Percentiles rank a stretch among this genome's conserved stretches.
phyloP scores from a whole-genome alignment of 352 stramenopile genomes.

The Globisporangium cederbergense region DNA sequence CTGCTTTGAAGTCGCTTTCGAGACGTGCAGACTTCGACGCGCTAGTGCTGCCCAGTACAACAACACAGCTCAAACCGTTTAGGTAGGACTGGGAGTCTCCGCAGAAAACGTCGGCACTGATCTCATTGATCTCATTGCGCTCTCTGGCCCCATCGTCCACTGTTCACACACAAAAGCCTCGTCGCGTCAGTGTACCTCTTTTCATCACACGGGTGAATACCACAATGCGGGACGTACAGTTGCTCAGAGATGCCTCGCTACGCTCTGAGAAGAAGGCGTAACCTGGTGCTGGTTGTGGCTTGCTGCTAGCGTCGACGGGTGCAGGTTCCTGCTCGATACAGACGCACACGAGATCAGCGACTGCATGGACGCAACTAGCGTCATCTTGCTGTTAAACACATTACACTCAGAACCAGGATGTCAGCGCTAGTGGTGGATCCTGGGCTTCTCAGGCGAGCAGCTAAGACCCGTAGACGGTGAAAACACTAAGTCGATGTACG shows the following conservation, averaged over 20 bases:
- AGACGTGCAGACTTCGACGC: too few species aligned
- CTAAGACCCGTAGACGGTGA: too few species aligned
- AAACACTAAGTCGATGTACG: constrained; percentile 29
- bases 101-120: background rate
- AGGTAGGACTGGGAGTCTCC: background rate
- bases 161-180: background rate
- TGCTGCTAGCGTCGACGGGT: background rate
- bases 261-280: background rate
- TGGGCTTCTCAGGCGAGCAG: too few species aligned
- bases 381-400: constrained; percentile 13
- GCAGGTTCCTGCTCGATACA: constrained; percentile 5
- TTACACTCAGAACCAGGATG: too few species aligned
- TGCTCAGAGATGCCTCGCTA: background rate
- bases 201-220: background rate
- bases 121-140: background rate
- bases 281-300: constrained; percentile 1
- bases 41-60: too few species aligned
- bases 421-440: too few species aligned
- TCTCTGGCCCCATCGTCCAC: background rate
- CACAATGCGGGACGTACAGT: background rate
- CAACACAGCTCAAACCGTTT: too few species aligned
- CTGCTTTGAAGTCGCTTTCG: too few species aligned
- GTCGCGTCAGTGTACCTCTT: background rate
- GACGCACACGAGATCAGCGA: constrained; percentile 11
- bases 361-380: constrained; percentile 9